phyloP scores from a whole-genome alignment of 768 basidiomycete species.

The Termitomyces sp. region DNA sequence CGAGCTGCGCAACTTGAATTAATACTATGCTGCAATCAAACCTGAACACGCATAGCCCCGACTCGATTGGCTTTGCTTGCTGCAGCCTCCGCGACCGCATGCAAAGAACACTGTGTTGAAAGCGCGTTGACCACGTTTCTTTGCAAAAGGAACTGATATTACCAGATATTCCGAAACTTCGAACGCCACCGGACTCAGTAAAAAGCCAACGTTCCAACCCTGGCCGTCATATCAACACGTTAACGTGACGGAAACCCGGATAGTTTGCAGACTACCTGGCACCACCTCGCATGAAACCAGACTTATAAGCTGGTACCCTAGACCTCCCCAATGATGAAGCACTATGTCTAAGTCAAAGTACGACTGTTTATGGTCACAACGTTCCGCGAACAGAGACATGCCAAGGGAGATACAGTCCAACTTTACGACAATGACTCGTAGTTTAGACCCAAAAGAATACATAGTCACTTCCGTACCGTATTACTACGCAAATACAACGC shows the following conservation, averaged over 20 bases:
- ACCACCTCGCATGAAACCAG: background rate
- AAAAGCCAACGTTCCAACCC: background rate
- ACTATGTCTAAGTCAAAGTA: too few relatives aligned
- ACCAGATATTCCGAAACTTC: background rate
- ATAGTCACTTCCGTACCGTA: too few relatives aligned
- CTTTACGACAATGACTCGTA: background rate
- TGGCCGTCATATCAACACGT: background rate
- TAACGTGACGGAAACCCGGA: background rate
- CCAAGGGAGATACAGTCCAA: background rate
- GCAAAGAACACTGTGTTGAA: background rate
- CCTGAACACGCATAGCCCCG: background rate
- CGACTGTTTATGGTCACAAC: background rate
- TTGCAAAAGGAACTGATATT: background rate
- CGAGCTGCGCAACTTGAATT: background rate
- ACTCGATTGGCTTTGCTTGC: background rate
- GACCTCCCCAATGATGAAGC: background rate
- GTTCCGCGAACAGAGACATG: background rate
- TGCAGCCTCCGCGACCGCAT: background rate
- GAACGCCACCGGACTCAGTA: conserved; percentile 2
- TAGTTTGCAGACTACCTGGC: background rate
- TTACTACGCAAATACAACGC: background rate
- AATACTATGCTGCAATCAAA: background rate
- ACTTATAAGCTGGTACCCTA: background rate
- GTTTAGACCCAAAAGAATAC: background rate
- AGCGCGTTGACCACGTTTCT: background rate